Evolutionary conservation across 805 yeast species (phyloP), one percentile per base, ranked within the genome.

Genomic region (Cyberlindnera mycetangii): DNA sequence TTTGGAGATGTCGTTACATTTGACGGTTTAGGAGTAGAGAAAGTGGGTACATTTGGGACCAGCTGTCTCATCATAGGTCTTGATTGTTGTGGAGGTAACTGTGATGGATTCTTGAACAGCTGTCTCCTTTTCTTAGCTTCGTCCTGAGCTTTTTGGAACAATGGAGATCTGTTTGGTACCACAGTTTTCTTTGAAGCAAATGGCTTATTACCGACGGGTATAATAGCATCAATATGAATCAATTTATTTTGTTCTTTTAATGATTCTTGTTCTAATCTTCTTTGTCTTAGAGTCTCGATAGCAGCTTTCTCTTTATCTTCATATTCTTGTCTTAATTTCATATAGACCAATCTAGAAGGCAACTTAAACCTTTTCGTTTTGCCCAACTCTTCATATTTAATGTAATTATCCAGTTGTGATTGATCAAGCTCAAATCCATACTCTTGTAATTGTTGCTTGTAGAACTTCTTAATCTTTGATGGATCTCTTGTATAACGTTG

Each of bases 301-400:
- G 67, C 68, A 36, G 58, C 48, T 31, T 62, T 64, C 35, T 66
- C 65, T 44, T 67, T 70, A 40, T 52, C 51, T 1, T 52, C 38
- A 8, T 56, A 57, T 24, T 69, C 73, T 25, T 62, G 52, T 21
- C 59, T 56, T 40, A 65, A 64, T 44, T 59, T 59, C 35, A 62
- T 48, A 42, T 61, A 66, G 5, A 70, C 49, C 51, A 67, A 53
- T 41, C 69, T 59, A 16, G 61, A 65, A 0, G 73, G 72, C 8
- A 68, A 43, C 43, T 51, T 60, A 46, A 53, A 68, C 44, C 59
- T 65, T 41, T 54, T 62, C 2, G 44, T 42, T 8, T 39, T 21
- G 0, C 39, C 40, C 1, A 41, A 38, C 5, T 42, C 30, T 16
- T 52, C 39, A 12, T 48, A 43, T 3, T 43, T 35, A 17, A 59